A percentile compares a stretch with the other conserved stretches of the same genome.
phyloP scores from a whole-genome alignment of 2,329 filamentous ascomycete species.

The Colletotrichum sp. region DNA sequence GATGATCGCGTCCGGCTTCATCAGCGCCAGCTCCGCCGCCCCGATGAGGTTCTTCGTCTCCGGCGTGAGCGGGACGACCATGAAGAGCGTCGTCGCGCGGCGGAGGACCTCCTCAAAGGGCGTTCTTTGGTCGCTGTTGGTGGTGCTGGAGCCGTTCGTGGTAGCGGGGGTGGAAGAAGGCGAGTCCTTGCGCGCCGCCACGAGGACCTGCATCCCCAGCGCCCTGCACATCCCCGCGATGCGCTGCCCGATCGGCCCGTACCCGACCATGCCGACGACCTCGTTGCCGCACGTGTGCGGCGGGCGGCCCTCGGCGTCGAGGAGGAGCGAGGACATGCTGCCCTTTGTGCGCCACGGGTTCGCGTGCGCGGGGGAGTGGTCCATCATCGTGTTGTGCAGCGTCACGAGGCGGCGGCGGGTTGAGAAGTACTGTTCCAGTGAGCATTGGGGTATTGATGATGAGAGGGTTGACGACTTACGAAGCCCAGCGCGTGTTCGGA shows the following conservation, averaged over 20 bases:
- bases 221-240: conserved; percentile 24
- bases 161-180: neutral
- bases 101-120: conserved; percentile 25
- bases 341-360: conserved; percentile 22
- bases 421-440: conserved; percentile 22
- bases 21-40: conserved; percentile 15
- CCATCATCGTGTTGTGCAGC: conserved; percentile 23
- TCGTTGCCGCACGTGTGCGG: conserved; percentile 31
- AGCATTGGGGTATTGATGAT: neutral
- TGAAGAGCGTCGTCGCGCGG: conserved; percentile 26
- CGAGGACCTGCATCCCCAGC: conserved; percentile 27
- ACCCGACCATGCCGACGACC: conserved; percentile 29
- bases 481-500: conserved; percentile 27
- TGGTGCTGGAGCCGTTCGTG: neutral
- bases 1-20: conserved; percentile 27
- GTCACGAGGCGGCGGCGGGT: conserved; percentile 23
- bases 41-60: conserved; percentile 26
- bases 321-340: conserved; percentile 21
- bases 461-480: neutral
- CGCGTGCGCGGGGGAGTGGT: neutral
- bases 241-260: conserved; percentile 28
- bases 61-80: conserved; percentile 26
- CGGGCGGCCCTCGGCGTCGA: conserved; percentile 21
- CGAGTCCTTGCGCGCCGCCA: conserved; percentile 26
- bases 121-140: neutral